phyloP scores from a whole-genome alignment of 495 filamentous ascomycete genomes.

The Daldinia childiae region DNA sequence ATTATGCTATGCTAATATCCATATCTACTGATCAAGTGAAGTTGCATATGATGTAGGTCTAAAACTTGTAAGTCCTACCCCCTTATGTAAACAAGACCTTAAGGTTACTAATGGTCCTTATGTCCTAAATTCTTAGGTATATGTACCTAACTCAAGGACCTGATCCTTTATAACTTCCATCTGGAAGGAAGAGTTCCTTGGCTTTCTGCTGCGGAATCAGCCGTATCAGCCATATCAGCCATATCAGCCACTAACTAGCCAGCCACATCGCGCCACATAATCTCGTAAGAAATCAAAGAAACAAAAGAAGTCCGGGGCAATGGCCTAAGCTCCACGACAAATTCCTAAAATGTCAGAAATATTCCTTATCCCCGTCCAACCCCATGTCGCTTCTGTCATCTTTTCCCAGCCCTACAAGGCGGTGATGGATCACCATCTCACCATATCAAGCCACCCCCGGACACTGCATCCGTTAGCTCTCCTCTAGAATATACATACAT shows the following conservation, averaged over 20 bases:
- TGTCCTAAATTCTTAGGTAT: background rate
- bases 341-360: conserved; percentile 14
- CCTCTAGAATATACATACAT: conserved; percentile 13
- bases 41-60: conserved; percentile 4
- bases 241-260: too few species aligned
- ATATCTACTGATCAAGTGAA: background rate
- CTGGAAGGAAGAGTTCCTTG: too few species aligned
- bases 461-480: conserved; percentile 17
- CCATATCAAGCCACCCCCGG: conserved; percentile 30
- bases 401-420: conserved; percentile 36
- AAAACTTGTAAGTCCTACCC: background rate
- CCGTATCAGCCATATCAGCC: background rate
- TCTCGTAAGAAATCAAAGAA: background rate
- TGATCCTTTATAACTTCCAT: background rate
- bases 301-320: background rate
- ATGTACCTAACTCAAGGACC: background rate
- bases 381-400: conserved; percentile 4
- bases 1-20: background rate
- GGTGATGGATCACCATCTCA: conserved; percentile 28
- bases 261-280: background rate
- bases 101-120: too few species aligned
- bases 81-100: conserved; percentile 7
- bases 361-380: conserved; percentile 1
- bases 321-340: conserved; percentile 12
- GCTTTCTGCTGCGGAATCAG: too few species aligned